phyloP scores from a whole-genome alignment of 108 stramenopile species.

The Stephanodiscus triporus region DNA sequence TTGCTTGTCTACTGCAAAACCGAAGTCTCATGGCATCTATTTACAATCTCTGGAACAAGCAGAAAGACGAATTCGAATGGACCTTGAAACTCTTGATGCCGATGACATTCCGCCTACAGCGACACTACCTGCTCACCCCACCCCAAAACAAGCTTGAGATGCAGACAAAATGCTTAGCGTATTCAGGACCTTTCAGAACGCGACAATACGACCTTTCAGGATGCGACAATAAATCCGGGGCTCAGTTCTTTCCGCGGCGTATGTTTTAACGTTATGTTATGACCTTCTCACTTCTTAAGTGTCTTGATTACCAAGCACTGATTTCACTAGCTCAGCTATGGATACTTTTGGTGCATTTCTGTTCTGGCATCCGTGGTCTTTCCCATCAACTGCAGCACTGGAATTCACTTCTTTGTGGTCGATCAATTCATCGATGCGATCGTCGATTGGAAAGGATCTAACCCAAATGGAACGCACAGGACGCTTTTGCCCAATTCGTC shows the following conservation, averaged over 20 bases:
- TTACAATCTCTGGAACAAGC: slow-evolving; percentile 26
- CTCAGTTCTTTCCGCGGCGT: too few relatives aligned
- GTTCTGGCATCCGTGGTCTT: slow-evolving; percentile 23
- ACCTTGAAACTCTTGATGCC: slow-evolving; percentile 18
- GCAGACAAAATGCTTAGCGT: too few relatives aligned
- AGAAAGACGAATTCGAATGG: slow-evolving; percentile 22
- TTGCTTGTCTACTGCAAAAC: slow-evolving; percentile 33
- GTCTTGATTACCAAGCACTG: slow-evolving; percentile 21
- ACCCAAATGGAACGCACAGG: slow-evolving; percentile 74
- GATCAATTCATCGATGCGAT: slow-evolving; percentile 73
- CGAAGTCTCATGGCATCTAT: slow-evolving; percentile 47
- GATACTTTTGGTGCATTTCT: slow-evolving; percentile 55
- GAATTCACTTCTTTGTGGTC: slow-evolving; percentile 66
- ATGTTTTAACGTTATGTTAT: not conserved
- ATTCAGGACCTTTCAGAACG: too few relatives aligned
- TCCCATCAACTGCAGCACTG: slow-evolving; percentile 58
- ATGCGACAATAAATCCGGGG: too few relatives aligned
- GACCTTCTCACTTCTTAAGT: not conserved
- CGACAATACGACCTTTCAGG: too few relatives aligned
- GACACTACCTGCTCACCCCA: too few relatives aligned
- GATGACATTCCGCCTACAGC: slow-evolving; percentile 48
- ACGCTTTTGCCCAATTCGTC: slow-evolving; percentile 82
- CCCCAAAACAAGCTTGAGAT: too few relatives aligned
- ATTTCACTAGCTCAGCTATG: slow-evolving; percentile 55
- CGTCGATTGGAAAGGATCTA: slow-evolving; percentile 62